Evolutionary conservation across 768 basidiomycete genomes (phyloP).

Genomic region (Mycena vitilis): DNA sequence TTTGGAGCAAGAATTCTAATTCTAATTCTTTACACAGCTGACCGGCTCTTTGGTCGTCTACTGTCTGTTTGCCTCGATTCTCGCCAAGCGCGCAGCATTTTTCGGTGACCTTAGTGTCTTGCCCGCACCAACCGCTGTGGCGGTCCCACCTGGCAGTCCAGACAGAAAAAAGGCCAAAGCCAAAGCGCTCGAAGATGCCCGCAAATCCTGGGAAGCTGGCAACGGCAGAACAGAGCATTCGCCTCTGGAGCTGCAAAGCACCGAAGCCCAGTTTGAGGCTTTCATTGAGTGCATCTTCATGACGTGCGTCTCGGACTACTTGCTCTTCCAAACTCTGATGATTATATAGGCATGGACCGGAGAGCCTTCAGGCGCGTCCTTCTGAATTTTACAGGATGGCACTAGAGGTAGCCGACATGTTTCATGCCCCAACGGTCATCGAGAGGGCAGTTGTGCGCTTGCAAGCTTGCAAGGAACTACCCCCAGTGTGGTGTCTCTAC

Average conservation of each 20-base stretch:
- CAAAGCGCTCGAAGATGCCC: too few relatives aligned
- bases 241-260: slow-evolving; percentile 1
- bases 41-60: neutral
- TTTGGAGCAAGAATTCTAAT: too few relatives aligned
- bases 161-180: neutral
- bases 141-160: too few relatives aligned
- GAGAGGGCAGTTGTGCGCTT: neutral
- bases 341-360: neutral
- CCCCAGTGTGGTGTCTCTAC: neutral
- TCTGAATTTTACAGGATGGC: neutral
- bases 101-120: neutral
- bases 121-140: neutral
- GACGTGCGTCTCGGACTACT: too few relatives aligned
- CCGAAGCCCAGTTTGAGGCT: neutral
- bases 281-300: neutral
- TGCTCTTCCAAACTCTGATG: neutral
- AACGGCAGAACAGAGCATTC: neutral
- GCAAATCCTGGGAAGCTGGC: too few relatives aligned
- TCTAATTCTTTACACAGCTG: too few relatives aligned
- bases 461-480: neutral
- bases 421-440: neutral
- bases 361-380: neutral
- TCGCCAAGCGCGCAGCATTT: neutral
- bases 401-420: neutral
- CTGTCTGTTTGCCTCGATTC: neutral